Percentiles rank a stretch among this genome's conserved stretches.
phyloP scores from a whole-genome alignment of 1,139 yeast genomes.

The Nakaseomyces bracarensis region DNA sequence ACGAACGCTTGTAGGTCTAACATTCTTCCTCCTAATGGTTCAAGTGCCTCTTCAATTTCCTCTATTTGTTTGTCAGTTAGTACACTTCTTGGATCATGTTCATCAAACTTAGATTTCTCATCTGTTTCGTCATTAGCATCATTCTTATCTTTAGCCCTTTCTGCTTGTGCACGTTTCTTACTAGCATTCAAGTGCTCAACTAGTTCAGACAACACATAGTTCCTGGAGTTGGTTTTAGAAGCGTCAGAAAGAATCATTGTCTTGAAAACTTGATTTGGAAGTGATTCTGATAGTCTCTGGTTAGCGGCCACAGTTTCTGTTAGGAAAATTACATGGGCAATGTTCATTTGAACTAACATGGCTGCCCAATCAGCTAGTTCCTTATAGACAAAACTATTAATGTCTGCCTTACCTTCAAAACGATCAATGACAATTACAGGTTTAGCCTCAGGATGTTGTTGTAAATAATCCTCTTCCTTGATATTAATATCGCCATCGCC shows the following conservation, averaged over 20 bases:
- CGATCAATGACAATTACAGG: conserved; percentile 83
- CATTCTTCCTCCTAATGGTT: conserved; percentile 90
- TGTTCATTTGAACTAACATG: conserved; percentile 59
- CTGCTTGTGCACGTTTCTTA: conserved; percentile 15
- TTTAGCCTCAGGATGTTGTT: conserved; percentile 75
- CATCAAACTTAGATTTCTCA: conserved; percentile 11
- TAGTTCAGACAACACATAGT: conserved; percentile 60
- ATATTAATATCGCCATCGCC: conserved; percentile 33
- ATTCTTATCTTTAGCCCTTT: conserved; percentile 15
- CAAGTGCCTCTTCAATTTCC: conserved; percentile 48
- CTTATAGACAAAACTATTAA: conserved; percentile 62
- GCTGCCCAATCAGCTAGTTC: conserved; percentile 88
- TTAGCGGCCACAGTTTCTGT: conserved; percentile 79
- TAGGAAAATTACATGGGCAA: conserved; percentile 82
- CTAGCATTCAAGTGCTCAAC: conserved; percentile 24
- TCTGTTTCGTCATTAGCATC: conserved; percentile 16
- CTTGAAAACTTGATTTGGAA: conserved; percentile 85
- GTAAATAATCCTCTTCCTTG: conserved; percentile 74
- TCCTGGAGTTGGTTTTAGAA: conserved; percentile 56
- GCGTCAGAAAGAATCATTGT: conserved; percentile 75
- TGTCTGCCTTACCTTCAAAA: conserved; percentile 52
- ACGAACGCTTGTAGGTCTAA: conserved; percentile 85
- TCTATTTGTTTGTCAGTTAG: conserved; percentile 17
- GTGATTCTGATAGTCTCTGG: conserved; percentile 54
- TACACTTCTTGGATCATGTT: conserved; percentile 8